These are phyloP conservation scores for Aureobasidium melanogenum DNA, from an alignment of 2,329 filamentous ascomycete species.

Conservation along the genomic window DNA sequence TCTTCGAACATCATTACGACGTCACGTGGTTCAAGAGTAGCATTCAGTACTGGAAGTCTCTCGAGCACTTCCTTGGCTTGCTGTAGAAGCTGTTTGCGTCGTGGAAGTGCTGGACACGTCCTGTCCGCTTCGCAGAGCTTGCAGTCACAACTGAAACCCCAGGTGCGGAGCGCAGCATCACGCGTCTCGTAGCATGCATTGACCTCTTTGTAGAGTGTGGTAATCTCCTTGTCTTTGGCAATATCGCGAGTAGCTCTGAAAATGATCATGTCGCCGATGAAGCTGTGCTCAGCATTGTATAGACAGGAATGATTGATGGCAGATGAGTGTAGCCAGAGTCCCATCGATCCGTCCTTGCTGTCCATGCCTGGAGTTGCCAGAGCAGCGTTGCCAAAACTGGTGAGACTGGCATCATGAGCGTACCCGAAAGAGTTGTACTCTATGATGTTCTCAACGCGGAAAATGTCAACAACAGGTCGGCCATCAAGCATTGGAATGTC, in stretches of 20 bases:
- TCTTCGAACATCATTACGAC: neutral
- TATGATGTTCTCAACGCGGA: slow-evolving; percentile 32
- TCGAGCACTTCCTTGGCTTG: neutral
- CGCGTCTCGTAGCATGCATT: slow-evolving; percentile 21
- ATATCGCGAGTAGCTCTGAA: slow-evolving; percentile 40
- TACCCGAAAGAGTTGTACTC: slow-evolving; percentile 24
- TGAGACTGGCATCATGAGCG: neutral
- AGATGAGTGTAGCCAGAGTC: slow-evolving; percentile 28
- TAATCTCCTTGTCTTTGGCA: slow-evolving; percentile 37
- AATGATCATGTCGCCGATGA: slow-evolving; percentile 48
- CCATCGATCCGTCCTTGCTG: neutral
- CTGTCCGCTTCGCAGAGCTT: slow-evolving; percentile 26
- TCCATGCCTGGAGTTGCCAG: neutral
- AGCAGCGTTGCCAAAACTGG: neutral
- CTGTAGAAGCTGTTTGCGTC: neutral
- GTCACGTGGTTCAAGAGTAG: neutral
- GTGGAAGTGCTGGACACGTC: neutral
- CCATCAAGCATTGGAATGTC: neutral
- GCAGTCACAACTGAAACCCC: slow-evolving; percentile 38
- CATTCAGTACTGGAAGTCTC: neutral
- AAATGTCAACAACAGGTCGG: slow-evolving; percentile 15
- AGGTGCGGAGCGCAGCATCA: slow-evolving; percentile 25
- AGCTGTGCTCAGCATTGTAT: slow-evolving; percentile 38
- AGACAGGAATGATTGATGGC: slow-evolving; percentile 47
- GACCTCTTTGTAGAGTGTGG: slow-evolving; percentile 16